Evolutionary conservation across 805 yeast genomes (phyloP), one percentile per base, ranked within the genome.

Genomic region (Wickerhamiella shivajii): DNA sequence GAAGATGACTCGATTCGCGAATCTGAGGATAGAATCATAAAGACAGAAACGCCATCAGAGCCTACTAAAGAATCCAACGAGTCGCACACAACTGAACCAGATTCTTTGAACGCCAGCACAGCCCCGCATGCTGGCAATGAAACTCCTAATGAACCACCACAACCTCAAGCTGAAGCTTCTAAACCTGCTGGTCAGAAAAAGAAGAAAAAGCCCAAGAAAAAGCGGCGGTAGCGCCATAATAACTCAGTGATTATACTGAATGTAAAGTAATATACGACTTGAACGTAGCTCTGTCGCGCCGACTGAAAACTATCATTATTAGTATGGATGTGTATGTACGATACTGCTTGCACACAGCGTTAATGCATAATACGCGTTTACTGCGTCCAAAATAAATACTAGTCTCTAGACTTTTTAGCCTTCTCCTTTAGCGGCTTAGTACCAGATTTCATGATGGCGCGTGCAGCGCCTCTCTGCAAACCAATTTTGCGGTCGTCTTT

Each of bases 401-500:
- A n/a, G n/a, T n/a, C n/a, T n/a, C n/a, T n/a, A n/a, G n/a, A n/a
- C n/a, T n/a, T n/a, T n/a, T 27, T 27, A 8, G 18, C 5, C 21
- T 34, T 29, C 3, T 15, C 18, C 32, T 41, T 38, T 16, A 39
- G 34, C 21, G 34, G 34, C 20, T 40, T 34, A 13, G 41, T 43
- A 5, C 46, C 46, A 2, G 34, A 26, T 39, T 44, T 45, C 33
- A 36, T 32, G 18, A 47, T 34, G 4, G 31, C 38, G 12, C 50
- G 36, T 24, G 41, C 39, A 2, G 44, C 43, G 12, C 51, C 51
- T 8, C 51, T 42, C 31, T 37, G 30, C 6, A 41, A 27, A 13
- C 39, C 29, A 11, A 37, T 20, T 14, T 37, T 24, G 50, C 94
- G 70, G 53, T 80, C 93, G 30, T 49, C 58, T 54, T 74, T 72